A percentile compares a stretch with the other conserved stretches of the same genome.
These are phyloP conservation scores for Kluyveromyces nonfermentans DNA, from an alignment of 805 yeast species.

Conservation along the genomic window DNA sequence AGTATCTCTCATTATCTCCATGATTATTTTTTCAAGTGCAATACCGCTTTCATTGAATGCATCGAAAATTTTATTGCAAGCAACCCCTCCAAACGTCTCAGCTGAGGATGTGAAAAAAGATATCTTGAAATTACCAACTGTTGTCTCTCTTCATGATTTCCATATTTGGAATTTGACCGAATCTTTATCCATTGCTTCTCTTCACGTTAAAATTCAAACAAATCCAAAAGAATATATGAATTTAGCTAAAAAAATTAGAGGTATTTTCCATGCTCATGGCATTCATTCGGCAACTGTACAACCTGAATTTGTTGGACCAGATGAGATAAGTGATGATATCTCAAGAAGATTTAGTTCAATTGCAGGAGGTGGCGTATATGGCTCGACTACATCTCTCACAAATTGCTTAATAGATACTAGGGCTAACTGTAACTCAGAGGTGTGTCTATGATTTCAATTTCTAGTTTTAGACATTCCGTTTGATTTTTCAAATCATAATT, in stretches of 20 bases:
- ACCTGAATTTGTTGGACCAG: constrained; percentile 62
- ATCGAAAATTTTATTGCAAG: constrained; percentile 81
- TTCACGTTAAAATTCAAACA: constrained; percentile 69
- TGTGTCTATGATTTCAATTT: constrained; percentile 28
- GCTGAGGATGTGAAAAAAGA: constrained; percentile 65
- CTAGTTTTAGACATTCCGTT: background rate
- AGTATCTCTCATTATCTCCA: constrained; percentile 76
- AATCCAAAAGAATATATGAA: constrained; percentile 56
- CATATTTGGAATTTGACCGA: constrained; percentile 96
- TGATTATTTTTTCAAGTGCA: constrained; percentile 84
- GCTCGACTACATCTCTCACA: constrained; percentile 16
- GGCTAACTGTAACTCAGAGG: constrained; percentile 40
- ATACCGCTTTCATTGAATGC: constrained; percentile 81
- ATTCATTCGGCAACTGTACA: constrained; percentile 92
- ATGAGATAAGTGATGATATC: constrained; percentile 25
- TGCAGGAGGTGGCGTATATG: constrained; percentile 22
- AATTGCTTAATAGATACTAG: constrained; percentile 45
- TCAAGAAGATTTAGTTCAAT: constrained; percentile 29
- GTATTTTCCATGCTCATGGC: constrained; percentile 72
- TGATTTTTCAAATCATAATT: too few species aligned
- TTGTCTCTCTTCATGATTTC: constrained; percentile 83
- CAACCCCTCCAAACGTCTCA: constrained; percentile 78
- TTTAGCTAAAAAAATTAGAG: constrained; percentile 69
- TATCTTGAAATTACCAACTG: constrained; percentile 59
- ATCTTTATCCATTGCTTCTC: constrained; percentile 73